Percentiles rank a stretch among this genome's conserved stretches.
These are phyloP conservation scores for Dendrobium catenatum DNA, from an alignment of 106 monocot genomes.

Conservation along the genomic window DNA sequence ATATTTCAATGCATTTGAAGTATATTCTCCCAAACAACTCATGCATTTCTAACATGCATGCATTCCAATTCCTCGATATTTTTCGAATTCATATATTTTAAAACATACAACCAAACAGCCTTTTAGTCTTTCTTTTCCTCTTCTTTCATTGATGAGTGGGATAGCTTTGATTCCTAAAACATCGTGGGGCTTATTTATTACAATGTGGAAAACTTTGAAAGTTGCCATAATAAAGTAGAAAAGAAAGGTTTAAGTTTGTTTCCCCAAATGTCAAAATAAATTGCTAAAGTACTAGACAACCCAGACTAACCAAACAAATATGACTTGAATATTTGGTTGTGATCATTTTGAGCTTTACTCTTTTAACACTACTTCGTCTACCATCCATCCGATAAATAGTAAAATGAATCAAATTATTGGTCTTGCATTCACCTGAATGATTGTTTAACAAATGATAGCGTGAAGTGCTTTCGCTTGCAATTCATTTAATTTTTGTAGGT, in stretches of 20 bases:
- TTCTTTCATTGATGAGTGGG: too few species aligned
- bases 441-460: neutral
- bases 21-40: too few species aligned
- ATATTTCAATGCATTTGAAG: too few species aligned
- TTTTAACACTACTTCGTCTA: neutral
- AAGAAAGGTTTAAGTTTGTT: neutral
- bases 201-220: too few species aligned
- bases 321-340: neutral
- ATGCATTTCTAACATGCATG: too few species aligned
- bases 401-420: neutral
- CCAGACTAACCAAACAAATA: neutral
- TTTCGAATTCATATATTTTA: too few species aligned
- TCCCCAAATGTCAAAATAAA: neutral
- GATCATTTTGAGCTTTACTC: neutral
- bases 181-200: too few species aligned
- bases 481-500: conserved; percentile 37
- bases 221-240: neutral
- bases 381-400: neutral
- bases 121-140: too few species aligned
- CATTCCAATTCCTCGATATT: too few species aligned
- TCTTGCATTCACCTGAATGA: neutral
- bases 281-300: neutral
- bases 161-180: too few species aligned
- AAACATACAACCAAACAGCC: too few species aligned
- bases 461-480: neutral